A percentile compares a stretch with the other conserved stretches of the same genome.
Conservation (phyloP, 78 protist species). For the Paulinella micropora region DNA sequence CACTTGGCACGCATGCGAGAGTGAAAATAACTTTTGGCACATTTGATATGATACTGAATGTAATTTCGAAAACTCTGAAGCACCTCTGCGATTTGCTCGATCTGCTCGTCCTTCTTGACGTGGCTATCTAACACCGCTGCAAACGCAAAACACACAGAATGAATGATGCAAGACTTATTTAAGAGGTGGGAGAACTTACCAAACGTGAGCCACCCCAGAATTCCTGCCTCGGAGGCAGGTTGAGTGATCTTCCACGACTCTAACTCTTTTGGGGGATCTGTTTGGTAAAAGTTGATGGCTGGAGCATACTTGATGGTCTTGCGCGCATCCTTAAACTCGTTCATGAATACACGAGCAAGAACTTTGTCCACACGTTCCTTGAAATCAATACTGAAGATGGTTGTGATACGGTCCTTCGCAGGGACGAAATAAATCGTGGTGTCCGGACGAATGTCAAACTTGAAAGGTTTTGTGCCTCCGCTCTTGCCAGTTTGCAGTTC, state of each 20-base stretch:
- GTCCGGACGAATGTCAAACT: not conserved
- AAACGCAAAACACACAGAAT: no score
- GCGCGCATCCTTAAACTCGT: not conserved
- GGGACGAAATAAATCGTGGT: conserved; percentile 1
- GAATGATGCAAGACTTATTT: no score
- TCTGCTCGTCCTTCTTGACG: no score
- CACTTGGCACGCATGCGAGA: not conserved
- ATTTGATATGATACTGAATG: conserved; percentile 2
- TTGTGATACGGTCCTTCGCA: not conserved
- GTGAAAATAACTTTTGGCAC: conserved; percentile 4
- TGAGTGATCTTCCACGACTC: not conserved
- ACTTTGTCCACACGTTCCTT: not conserved
- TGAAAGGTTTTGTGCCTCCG: not conserved
- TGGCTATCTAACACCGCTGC: no score
- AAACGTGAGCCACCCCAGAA: not conserved
- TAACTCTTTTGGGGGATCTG: no score
- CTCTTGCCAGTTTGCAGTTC: no score
- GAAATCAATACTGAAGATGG: not conserved
- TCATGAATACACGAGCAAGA: not conserved
- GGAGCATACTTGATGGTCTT: not conserved
- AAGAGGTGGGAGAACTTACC: no score
- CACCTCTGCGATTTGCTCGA: not conserved
- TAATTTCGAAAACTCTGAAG: not conserved
- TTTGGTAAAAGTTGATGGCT: no score
- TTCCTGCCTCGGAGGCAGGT: not conserved